Percentiles rank a stretch among this genome's conserved stretches.
phyloP scores from a whole-genome alignment of 176 grass and related monocot genomes.

The Aechmea fasciata region DNA sequence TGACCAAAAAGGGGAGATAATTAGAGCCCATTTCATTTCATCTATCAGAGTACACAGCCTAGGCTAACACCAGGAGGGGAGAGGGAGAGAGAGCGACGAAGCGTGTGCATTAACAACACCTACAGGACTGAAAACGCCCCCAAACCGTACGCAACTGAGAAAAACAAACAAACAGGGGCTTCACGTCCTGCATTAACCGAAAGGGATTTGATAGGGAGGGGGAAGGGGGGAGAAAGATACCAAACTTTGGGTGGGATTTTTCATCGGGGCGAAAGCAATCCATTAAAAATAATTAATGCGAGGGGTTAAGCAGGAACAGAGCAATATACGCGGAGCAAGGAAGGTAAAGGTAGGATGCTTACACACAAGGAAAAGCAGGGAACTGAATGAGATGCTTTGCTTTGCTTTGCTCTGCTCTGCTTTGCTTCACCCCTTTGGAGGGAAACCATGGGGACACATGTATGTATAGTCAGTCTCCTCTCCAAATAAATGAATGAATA shows the following conservation, averaged over 20 bases:
- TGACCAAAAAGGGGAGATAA: no score
- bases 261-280: constrained; percentile 12
- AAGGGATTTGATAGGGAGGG: constrained; percentile 13
- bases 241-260: constrained; percentile 25
- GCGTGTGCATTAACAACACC: not conserved
- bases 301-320: not conserved
- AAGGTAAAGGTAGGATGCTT: constrained; percentile 45
- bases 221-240: constrained; percentile 32
- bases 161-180: not conserved
- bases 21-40: no score
- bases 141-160: not conserved
- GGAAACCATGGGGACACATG: constrained; percentile 27
- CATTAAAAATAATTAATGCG: constrained; percentile 8
- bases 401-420: constrained; percentile 30
- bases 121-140: no score
- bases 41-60: no score
- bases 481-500: no score
- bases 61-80: not conserved
- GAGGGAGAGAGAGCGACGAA: constrained; percentile 1
- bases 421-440: constrained; percentile 31
- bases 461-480: no score
- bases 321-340: constrained; percentile 7
- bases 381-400: constrained; percentile 70
- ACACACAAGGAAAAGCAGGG: constrained; percentile 37
- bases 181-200: constrained; percentile 7